Base-by-base conservation (phyloP, 2,329 filamentous ascomycete species). In the Fusarium palustre region DNA sequence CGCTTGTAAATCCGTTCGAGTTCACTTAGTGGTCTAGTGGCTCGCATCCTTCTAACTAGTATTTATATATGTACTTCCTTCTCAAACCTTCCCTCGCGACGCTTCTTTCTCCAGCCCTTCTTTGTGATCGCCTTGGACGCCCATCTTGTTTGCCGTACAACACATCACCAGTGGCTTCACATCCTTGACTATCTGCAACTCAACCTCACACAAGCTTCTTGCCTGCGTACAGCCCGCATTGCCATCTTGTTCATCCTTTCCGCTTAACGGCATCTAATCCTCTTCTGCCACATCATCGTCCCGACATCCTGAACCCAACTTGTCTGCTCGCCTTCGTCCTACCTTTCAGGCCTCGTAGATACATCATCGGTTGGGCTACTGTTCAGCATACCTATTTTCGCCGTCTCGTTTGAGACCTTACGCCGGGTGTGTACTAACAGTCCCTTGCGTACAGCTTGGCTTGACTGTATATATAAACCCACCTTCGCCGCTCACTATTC, bases 211-310 rank as follows among this genome's bases (percentile, higher is more conserved):
- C 68, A 68, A 68, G 55, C 65, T 59, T 60, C 61, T 59, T 56
- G 47, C 54, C 56, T 64, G 53, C 52, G 57, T 66, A 43, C 67
- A 68, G 52, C 55, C 69, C 62, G 66, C 63, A 61, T 65, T 64
- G 54, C 54, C 55, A 58, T 53, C 56, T 64, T 43, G 39, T 25
- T 59, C 62, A 59, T 48, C 41, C 47, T 63, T 61, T 42, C 62
- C 58, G 46, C 58, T 62, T 45, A 41, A 70, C 59, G 58, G 65
- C 64, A 75, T 65, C 72, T 75, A 72, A 73, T 75, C 71, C 58
- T 62, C 46, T 71, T 52, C 69, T 74, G 74, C 74, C 74, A 76
- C 74, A 75, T 76, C 72, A 75, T 63, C 56, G 46, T 54, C 60
- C 72, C 61, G 66, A 57, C 53, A 60, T 65, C 41, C 55, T 68